Base-by-base conservation (phyloP, 106 monocot species). In the Iris macrosiphon region DNA sequence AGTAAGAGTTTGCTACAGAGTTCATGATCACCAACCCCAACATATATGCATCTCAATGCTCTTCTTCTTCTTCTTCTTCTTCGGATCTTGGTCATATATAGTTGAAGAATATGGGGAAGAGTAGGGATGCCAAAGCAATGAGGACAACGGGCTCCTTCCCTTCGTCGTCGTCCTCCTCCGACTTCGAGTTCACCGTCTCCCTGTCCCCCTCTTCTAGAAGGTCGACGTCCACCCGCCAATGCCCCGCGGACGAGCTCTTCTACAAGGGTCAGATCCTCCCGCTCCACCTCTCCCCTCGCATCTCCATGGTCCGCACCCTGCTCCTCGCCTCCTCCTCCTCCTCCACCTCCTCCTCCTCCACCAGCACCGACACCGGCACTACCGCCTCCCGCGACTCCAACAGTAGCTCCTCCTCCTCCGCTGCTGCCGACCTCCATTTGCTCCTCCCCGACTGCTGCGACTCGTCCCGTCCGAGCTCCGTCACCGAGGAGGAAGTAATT, bases 191-290 rank as follows among this genome's bases (percentile, higher is more conserved):
- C 73, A 64, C 79, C 7, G 60, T 57, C 22, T 2, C 65, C 0
- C 28, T 68, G 31, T 75, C 50, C 27, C 31, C 69, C 16, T 34
- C 53, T 32, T 22, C 42, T 4, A 23, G 21, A 21, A 25, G 38
- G 49, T 7, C 26, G 1, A 50, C 39, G 23, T 44, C 25, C 40
- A 29, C 18, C 68, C 69, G 14, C 63, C 84, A 42, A 74, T 84
- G 84, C 62, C 81, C 92, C 8, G 92, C 92, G 4, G 92, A 86
- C 43, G 92, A 92, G 73, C 63, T 87, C 44, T 92, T 92, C 67
- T 52, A 66, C 55, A 92, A 83, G 35, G 92, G 86, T 45, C 86
- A 83, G 79, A 82, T 92, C 79, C 82, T 87, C 0, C 92, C 87
- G 20, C 82, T 87, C 73, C 72, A 71, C 39, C 80, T 77, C 26